These are phyloP conservation scores for Trichoderma sp. DNA, from an alignment of 2,329 filamentous ascomycete genomes.

Conservation along the genomic window DNA sequence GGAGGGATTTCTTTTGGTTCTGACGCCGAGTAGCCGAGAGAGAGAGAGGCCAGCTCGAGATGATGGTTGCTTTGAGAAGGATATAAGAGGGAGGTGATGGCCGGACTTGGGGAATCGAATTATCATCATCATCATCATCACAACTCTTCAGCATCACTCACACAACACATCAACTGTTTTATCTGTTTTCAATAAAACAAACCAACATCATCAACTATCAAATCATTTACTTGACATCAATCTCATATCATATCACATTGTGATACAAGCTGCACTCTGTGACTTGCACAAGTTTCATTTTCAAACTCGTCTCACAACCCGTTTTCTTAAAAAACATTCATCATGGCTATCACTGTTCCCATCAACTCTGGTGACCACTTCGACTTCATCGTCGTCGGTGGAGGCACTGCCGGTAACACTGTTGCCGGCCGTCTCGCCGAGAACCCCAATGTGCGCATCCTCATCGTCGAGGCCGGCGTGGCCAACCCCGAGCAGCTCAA, in stretches of 20 bases:
- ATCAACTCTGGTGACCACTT: constrained; percentile 31
- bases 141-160: neutral
- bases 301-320: neutral
- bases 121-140: constrained; percentile 8
- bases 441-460: constrained; percentile 45
- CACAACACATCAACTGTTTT: neutral
- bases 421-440: constrained; percentile 45
- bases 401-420: constrained; percentile 45
- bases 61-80: neutral
- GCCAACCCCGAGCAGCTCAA: constrained; percentile 54
- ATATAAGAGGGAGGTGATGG: constrained; percentile 17
- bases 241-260: neutral
- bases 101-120: neutral
- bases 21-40: neutral
- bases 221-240: neutral
- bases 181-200: neutral
- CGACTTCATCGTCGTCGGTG: constrained; percentile 42
- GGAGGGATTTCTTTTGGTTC: neutral
- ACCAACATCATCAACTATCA: neutral
- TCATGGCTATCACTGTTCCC: constrained; percentile 20
- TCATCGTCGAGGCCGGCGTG: constrained; percentile 54
- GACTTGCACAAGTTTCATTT: neutral
- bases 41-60: neutral
- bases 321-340: constrained; percentile 32
- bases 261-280: neutral